These are phyloP conservation scores for Sarocladiaceae sp. DNA, from an alignment of 2,329 filamentous ascomycete genomes.

Conservation along the genomic window DNA sequence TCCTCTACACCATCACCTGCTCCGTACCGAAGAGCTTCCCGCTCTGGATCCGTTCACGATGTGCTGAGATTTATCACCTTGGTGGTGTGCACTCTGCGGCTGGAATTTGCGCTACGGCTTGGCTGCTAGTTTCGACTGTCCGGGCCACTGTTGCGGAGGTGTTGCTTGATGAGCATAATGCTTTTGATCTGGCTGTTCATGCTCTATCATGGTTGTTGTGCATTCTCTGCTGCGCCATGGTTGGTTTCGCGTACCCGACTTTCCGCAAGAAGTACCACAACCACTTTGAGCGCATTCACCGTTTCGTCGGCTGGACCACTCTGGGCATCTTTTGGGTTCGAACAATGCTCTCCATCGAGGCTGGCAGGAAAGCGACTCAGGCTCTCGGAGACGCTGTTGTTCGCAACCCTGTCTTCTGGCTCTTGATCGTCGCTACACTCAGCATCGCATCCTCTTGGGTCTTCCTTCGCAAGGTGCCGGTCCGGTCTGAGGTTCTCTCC, in stretches of 20 bases:
- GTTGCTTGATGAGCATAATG: conserved; percentile 30
- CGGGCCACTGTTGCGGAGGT: conserved; percentile 30
- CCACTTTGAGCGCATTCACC: conserved; percentile 66
- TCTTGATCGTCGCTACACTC: conserved; percentile 58
- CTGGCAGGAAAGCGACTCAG: conserved; percentile 25
- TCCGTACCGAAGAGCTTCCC: conserved; percentile 42
- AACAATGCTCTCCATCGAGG: conserved; percentile 49
- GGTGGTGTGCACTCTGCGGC: conserved; percentile 48
- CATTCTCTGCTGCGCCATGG: conserved; percentile 53
- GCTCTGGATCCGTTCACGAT: conserved; percentile 41
- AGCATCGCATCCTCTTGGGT: conserved; percentile 71
- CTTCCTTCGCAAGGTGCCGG: conserved; percentile 61
- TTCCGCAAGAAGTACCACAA: conserved; percentile 63
- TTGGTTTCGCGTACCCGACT: conserved; percentile 58
- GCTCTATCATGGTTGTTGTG: conserved; percentile 55
- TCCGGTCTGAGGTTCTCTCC: conserved; percentile 65
- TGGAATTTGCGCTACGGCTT: conserved; percentile 43
- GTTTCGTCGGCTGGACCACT: conserved; percentile 68
- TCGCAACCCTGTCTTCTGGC: conserved; percentile 55
- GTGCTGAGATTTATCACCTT: conserved; percentile 48
- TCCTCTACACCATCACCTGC: conserved; percentile 41
- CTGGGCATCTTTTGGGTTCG: conserved; percentile 63
- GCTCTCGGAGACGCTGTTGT: conserved; percentile 32
- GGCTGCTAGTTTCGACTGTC: conserved; percentile 42
- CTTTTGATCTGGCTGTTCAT: conserved; percentile 27